Evolutionary conservation across 768 basidiomycete species (phyloP).

Genomic region (Trametopsis cervina): DNA sequence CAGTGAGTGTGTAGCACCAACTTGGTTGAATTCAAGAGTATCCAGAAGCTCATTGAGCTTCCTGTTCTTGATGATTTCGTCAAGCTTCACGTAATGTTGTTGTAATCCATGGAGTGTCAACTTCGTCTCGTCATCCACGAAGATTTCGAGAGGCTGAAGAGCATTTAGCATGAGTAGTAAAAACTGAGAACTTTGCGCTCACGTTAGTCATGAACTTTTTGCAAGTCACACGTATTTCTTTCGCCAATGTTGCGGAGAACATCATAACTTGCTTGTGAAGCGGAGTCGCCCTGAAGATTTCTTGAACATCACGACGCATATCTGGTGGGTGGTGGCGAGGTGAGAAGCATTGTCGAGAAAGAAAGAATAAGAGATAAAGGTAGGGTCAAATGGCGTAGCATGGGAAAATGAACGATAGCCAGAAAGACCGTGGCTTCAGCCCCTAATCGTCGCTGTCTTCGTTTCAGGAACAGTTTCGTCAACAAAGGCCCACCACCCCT

Average conservation of each 20-base stretch:
- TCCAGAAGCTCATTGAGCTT: slow-evolving; percentile 95
- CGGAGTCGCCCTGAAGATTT: slow-evolving; percentile 97
- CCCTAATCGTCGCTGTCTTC: slow-evolving; percentile 1
- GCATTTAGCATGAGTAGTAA: slow-evolving; percentile 7
- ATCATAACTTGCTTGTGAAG: slow-evolving; percentile 99
- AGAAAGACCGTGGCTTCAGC: not conserved
- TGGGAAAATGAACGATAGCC: slow-evolving; percentile 1
- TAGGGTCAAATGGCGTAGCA: slow-evolving; percentile 16
- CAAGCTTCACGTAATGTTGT: slow-evolving; percentile 97
- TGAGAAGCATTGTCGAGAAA: slow-evolving; percentile 42
- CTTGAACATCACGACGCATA: slow-evolving; percentile 99
- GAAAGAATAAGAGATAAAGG: slow-evolving; percentile 33
- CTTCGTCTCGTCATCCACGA: slow-evolving; percentile 99
- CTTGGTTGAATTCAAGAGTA: slow-evolving; percentile 97
- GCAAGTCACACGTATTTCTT: slow-evolving; percentile 96
- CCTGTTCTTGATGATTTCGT: slow-evolving; percentile 92
- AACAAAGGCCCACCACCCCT: slow-evolving; percentile 5
- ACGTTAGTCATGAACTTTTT: slow-evolving; percentile 99
- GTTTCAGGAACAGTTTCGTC: not conserved
- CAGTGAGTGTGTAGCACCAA: slow-evolving; percentile 28
- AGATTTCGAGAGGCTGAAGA: slow-evolving; percentile 91
- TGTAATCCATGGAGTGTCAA: slow-evolving; percentile 96
- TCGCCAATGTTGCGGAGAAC: slow-evolving; percentile 97
- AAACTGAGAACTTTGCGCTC: slow-evolving; percentile 27
- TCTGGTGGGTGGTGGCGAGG: slow-evolving; percentile 76